These are phyloP conservation scores for Xylariaceae sp. DNA, from an alignment of 2,329 filamentous ascomycete species.

Conservation along the genomic window DNA sequence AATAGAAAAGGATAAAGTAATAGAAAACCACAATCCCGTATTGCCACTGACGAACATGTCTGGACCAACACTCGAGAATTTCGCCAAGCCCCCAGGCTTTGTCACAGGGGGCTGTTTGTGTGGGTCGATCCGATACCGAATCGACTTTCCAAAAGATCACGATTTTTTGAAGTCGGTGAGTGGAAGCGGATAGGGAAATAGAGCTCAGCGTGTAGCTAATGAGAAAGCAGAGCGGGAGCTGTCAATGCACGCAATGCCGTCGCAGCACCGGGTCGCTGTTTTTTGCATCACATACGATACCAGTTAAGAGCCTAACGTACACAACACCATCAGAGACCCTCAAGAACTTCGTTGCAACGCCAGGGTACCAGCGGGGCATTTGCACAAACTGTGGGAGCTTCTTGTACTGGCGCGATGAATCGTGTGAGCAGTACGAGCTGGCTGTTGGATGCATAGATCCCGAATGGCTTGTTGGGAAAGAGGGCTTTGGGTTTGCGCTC, in stretches of 20 bases:
- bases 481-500: conserved; percentile 47
- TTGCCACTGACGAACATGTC: conserved; percentile 16
- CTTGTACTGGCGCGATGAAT: conserved; percentile 50
- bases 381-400: conserved; percentile 55
- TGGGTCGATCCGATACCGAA: background rate
- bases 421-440: conserved; percentile 41
- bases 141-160: background rate
- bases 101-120: background rate
- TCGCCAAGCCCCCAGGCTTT: no score
- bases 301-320: conserved; percentile 38
- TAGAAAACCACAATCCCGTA: no score
- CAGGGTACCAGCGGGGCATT: conserved; percentile 51
- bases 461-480: conserved; percentile 45
- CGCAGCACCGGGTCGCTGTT: conserved; percentile 56
- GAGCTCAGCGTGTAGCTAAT: background rate
- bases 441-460: conserved; percentile 53
- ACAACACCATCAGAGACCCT: conserved; percentile 41
- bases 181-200: background rate
- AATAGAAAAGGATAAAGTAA: no score
- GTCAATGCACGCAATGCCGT: conserved; percentile 62
- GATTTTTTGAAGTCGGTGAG: background rate
- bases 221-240: conserved; percentile 49
- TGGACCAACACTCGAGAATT: conserved; percentile 26
- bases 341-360: conserved; percentile 48
- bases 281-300: conserved; percentile 48